These are phyloP conservation scores for Tetrapisispora phaffii DNA, from an alignment of 805 yeast genomes.

Conservation along the genomic window DNA sequence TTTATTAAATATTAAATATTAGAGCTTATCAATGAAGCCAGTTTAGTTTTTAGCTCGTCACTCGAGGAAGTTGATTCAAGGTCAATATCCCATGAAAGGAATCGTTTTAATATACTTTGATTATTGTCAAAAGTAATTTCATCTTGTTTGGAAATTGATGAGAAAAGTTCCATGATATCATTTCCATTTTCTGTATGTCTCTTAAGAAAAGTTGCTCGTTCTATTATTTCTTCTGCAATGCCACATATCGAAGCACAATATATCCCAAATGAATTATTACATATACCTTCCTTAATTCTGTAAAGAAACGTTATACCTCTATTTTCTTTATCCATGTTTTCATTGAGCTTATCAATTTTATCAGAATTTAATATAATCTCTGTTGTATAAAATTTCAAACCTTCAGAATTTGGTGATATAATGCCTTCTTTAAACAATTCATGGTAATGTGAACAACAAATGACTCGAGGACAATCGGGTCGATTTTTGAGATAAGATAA, in stretches of 20 bases:
- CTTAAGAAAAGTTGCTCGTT: constrained; percentile 27
- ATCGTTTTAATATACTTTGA: constrained; percentile 16
- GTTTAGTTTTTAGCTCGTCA: constrained; percentile 6
- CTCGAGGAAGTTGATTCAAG: constrained; percentile 9
- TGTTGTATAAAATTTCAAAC: constrained; percentile 30
- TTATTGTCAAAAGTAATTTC: constrained; percentile 8
- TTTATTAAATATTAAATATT: too few relatives aligned
- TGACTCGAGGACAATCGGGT: constrained; percentile 19
- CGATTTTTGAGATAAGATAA: constrained; percentile 19
- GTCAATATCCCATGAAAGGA: constrained; percentile 25
- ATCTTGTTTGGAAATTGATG: constrained; percentile 12
- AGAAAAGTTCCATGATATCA: constrained; percentile 14
- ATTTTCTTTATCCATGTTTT: background rate
- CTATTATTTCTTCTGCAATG: constrained; percentile 22
- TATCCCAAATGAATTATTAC: constrained; percentile 31
- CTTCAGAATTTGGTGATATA: constrained; percentile 10
- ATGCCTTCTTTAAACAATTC: constrained; percentile 30
- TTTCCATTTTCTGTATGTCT: constrained; percentile 11
- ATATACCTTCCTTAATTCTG: constrained; percentile 25
- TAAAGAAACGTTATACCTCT: constrained; percentile 29
- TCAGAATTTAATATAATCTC: constrained; percentile 20
- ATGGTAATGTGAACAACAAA: constrained; percentile 38
- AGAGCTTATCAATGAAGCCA: background rate
- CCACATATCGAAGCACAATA: constrained; percentile 36
- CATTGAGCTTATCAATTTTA: background rate